Conservation (phyloP, 2,329 filamentous ascomycete genomes). For the Venturia asperata region DNA sequence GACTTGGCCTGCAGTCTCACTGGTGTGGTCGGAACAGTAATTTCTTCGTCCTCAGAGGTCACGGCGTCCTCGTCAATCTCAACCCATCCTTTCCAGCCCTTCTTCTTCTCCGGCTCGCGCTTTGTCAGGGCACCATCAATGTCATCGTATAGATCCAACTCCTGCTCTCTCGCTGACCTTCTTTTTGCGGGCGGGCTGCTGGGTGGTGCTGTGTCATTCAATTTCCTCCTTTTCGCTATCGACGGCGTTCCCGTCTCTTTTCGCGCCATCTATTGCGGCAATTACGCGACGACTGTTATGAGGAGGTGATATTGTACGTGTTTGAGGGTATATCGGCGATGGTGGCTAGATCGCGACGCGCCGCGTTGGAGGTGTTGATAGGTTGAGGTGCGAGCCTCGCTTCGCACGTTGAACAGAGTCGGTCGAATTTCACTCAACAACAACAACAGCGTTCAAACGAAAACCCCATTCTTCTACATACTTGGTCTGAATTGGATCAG, state of each 20-base stretch:
- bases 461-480: too few relatives aligned
- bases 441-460: too few relatives aligned
- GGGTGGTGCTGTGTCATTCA: not conserved
- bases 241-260: not conserved
- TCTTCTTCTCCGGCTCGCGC: slow-evolving; percentile 5
- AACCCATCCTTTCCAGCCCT: slow-evolving; percentile 11
- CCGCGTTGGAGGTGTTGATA: not conserved
- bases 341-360: not conserved
- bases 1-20: not conserved
- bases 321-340: too few relatives aligned
- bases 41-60: slow-evolving; percentile 1
- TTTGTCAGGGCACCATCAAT: slow-evolving; percentile 16
- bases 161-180: not conserved
- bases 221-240: slow-evolving; percentile 4
- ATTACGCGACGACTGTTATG: not conserved
- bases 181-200: not conserved
- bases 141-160: slow-evolving; percentile 18
- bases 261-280: not conserved
- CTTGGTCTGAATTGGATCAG: too few relatives aligned
- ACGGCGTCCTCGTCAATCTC: not conserved
- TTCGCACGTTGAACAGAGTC: not conserved
- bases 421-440: too few relatives aligned
- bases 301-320: not conserved
- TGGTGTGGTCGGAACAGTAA: not conserved
- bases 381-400: not conserved